These are phyloP conservation scores for Echeveria elegans DNA, from an alignment of 164 flowering plant genomes.

Conservation along the genomic window DNA sequence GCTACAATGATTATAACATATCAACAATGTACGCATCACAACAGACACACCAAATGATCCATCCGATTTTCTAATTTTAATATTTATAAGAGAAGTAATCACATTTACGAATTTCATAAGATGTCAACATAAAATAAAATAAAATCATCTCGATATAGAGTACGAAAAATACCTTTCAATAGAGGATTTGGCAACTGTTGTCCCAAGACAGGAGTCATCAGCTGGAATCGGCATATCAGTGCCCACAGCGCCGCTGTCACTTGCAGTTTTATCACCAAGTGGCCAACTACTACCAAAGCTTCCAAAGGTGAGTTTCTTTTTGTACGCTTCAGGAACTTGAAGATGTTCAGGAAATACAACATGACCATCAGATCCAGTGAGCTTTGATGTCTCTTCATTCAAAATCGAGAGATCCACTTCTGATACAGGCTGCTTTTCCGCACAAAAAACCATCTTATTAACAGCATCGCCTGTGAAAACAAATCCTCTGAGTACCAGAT, in stretches of 20 bases:
- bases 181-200: neutral
- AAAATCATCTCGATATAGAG: neutral
- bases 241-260: constrained; percentile 20
- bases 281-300: constrained; percentile 28
- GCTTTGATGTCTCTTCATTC: constrained; percentile 12
- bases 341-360: constrained; percentile 42
- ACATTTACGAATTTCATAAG: neutral
- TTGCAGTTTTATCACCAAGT: constrained; percentile 7
- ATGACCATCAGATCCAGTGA: constrained; percentile 17
- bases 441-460: constrained; percentile 8
- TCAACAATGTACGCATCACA: neutral
- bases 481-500: neutral
- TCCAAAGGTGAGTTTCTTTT: constrained; percentile 44
- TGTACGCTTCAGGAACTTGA: constrained; percentile 37
- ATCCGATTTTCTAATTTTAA: too few relatives aligned
- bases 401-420: constrained; percentile 11
- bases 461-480: constrained; percentile 14
- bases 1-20: constrained; percentile 16
- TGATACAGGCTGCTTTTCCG: constrained; percentile 15
- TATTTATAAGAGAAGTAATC: too few relatives aligned
- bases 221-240: constrained; percentile 10
- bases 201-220: neutral
- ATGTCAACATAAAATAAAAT: neutral
- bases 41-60: too few relatives aligned
- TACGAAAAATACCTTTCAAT: neutral